A percentile compares a stretch with the other conserved stretches of the same genome.
Conservation (phyloP, 208 protist genomes). For the Trichomonas vaginalis region DNA sequence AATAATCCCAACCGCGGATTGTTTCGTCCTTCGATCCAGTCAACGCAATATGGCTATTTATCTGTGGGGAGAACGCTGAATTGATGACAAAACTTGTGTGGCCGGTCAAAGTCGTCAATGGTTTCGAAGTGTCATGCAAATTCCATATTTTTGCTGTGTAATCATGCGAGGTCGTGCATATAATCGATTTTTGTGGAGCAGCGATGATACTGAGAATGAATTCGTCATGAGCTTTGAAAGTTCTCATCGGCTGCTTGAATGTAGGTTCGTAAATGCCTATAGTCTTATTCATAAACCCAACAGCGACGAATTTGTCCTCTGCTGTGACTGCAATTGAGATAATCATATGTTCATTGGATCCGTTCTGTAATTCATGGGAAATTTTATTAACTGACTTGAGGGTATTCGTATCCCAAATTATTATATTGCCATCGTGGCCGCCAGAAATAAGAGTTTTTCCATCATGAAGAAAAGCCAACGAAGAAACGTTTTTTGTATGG, state of each 20-base stretch:
- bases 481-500: not conserved
- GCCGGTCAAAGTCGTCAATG: not conserved
- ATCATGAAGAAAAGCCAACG: not conserved
- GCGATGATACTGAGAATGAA: not conserved
- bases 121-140: not conserved
- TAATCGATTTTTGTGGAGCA: not conserved
- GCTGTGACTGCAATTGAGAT: not conserved
- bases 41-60: not conserved
- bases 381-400: not conserved
- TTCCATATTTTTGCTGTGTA: not conserved
- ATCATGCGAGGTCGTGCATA: not conserved
- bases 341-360: not conserved
- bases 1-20: not conserved
- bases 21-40: slow-evolving; percentile 12
- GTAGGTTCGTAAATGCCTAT: not conserved
- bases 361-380: not conserved
- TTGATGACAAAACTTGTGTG: not conserved
- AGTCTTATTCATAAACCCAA: not conserved
- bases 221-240: not conserved
- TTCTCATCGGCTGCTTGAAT: not conserved
- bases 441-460: not conserved
- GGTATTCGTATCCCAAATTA: not conserved
- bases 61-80: not conserved
- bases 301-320: not conserved
- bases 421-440: not conserved